Conservation (phyloP, 2,329 filamentous ascomycete genomes). For the Alternaria triticina region DNA sequence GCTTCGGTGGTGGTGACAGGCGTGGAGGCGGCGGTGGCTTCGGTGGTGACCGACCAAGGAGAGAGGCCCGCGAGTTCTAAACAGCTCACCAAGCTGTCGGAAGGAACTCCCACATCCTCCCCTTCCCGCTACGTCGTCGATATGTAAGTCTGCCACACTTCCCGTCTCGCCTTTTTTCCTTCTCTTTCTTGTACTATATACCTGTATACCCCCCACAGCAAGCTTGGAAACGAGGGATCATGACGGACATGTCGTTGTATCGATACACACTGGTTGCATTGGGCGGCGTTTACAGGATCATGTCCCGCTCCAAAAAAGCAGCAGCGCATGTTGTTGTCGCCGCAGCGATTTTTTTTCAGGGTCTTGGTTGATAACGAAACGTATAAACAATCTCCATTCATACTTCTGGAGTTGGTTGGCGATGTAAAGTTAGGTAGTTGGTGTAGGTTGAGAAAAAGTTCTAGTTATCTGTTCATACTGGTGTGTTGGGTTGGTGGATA, state of each 20-base stretch:
- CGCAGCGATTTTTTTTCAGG: neutral
- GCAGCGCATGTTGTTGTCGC: neutral
- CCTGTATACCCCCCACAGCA: slow-evolving; percentile 15
- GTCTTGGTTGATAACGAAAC: neutral
- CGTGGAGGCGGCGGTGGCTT: slow-evolving; percentile 16
- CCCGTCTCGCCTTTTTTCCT: neutral
- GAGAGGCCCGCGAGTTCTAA: slow-evolving; percentile 18
- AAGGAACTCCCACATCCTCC: too few relatives aligned
- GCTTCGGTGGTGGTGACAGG: slow-evolving; percentile 13
- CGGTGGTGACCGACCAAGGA: slow-evolving; percentile 18
- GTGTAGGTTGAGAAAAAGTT: neutral
- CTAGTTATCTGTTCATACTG: neutral
- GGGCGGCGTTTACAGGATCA: slow-evolving; percentile 8
- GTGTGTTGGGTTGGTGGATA: neutral
- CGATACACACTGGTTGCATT: slow-evolving; percentile 14
- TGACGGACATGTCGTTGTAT: slow-evolving; percentile 10
- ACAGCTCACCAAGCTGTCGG: neutral
- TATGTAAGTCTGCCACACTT: neutral
- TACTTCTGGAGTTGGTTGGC: neutral
- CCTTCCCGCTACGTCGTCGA: too few relatives aligned
- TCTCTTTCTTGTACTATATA: slow-evolving; percentile 21
- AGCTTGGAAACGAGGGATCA: slow-evolving; percentile 1
- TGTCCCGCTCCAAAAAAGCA: neutral
- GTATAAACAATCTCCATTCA: neutral
- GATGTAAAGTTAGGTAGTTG: neutral